Conservation (phyloP, 2,329 filamentous ascomycete species). For the Hortaea werneckii region DNA sequence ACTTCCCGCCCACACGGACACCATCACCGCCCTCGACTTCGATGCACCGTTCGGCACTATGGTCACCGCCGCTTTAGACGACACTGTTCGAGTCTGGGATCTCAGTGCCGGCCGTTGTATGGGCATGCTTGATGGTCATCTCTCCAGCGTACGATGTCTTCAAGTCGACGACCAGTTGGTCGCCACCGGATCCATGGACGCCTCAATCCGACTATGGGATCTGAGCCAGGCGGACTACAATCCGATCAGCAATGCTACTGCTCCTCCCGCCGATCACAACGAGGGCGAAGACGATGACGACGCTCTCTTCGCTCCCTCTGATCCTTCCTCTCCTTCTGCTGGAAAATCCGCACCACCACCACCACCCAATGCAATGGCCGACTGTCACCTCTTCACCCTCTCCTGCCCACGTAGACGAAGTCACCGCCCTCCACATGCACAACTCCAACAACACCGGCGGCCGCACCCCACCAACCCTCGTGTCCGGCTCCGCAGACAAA, state of each 20-base stretch:
- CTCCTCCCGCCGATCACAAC: not conserved
- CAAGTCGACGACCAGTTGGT: constrained; percentile 95
- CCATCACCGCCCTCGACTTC: constrained; percentile 85
- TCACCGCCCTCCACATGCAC: constrained; percentile 85
- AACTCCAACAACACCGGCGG: constrained; percentile 42
- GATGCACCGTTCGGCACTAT: constrained; percentile 94
- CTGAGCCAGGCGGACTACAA: constrained; percentile 75
- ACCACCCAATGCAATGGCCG: constrained; percentile 60
- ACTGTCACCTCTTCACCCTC: constrained; percentile 81
- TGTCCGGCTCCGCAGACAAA: constrained; percentile 95
- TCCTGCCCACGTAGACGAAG: constrained; percentile 86
- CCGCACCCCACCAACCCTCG: constrained; percentile 46
- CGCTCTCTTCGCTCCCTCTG: constrained; percentile 16
- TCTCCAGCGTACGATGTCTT: constrained; percentile 81
- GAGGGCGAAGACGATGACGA: constrained; percentile 41
- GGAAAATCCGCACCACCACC: constrained; percentile 29
- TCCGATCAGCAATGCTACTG: constrained; percentile 28
- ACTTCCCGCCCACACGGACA: constrained; percentile 77
- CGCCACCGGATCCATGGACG: constrained; percentile 88
- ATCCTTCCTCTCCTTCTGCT: not conserved
- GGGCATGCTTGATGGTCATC: constrained; percentile 83
- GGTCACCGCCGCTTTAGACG: constrained; percentile 84
- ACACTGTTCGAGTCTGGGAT: constrained; percentile 93
- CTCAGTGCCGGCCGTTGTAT: constrained; percentile 87
- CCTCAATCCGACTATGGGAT: constrained; percentile 91